Conservation (phyloP, 2,329 filamentous ascomycete species). For the Tolypocladium endophyticum region DNA sequence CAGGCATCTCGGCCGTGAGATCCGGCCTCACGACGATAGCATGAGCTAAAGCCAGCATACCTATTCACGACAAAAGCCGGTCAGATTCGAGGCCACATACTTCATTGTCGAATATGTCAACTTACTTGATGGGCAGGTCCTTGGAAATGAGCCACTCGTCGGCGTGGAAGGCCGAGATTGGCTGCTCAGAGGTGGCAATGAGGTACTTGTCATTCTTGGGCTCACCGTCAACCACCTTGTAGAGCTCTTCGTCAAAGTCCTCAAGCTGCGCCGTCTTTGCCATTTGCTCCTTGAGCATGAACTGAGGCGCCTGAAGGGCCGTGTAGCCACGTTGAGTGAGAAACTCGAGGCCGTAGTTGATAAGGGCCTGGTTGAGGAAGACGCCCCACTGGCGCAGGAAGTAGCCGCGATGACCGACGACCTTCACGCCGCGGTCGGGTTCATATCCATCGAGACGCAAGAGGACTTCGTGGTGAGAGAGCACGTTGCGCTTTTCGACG, state of each 20-base stretch:
- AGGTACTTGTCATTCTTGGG: constrained; percentile 77
- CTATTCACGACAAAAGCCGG: constrained; percentile 34
- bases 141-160: constrained; percentile 84
- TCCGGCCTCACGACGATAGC: constrained; percentile 92
- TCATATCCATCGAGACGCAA: constrained; percentile 84
- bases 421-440: constrained; percentile 82
- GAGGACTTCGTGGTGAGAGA: constrained; percentile 94
- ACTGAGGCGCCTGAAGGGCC: constrained; percentile 77
- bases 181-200: constrained; percentile 82
- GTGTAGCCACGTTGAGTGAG: constrained; percentile 72
- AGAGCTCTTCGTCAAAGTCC: constrained; percentile 95
- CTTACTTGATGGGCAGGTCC: constrained; percentile 76
- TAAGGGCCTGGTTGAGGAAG: constrained; percentile 81
- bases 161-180: constrained; percentile 83
- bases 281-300: constrained; percentile 95
- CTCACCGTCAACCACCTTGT: constrained; percentile 88
- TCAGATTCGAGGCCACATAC: neutral
- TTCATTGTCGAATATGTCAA: neutral
- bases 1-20: constrained; percentile 80
- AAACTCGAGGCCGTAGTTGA: constrained; percentile 93
- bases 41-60: constrained; percentile 86
- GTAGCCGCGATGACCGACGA: constrained; percentile 90
- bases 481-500: constrained; percentile 63
- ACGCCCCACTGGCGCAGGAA: constrained; percentile 85
- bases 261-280: constrained; percentile 95